A percentile compares a stretch with the other conserved stretches of the same genome.
Conservation (phyloP, 1,139 yeast species). For the Geotrichum siamense region DNA sequence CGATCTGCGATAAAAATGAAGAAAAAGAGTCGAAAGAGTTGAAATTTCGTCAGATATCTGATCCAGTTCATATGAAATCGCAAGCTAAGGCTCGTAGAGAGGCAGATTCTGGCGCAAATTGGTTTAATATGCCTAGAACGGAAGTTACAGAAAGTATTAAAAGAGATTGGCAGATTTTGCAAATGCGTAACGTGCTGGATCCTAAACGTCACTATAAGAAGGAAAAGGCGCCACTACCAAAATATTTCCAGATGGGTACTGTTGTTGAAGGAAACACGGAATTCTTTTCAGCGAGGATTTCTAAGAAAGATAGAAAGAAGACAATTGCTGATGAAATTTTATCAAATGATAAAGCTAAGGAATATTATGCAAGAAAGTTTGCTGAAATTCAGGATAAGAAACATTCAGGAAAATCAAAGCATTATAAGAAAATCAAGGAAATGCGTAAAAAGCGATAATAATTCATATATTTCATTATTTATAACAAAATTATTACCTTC, state of each 20-base stretch:
- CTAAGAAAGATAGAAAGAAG: conserved; percentile 63
- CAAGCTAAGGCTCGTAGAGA: conserved; percentile 27
- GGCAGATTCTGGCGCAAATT: conserved; percentile 48
- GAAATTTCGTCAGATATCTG: conserved; percentile 39
- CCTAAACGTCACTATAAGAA: conserved; percentile 94
- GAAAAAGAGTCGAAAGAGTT: conserved; percentile 17
- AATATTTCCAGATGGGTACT: conserved; percentile 83
- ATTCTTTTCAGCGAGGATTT: conserved; percentile 62
- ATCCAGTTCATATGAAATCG: conserved; percentile 41
- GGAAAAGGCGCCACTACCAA: conserved; percentile 75
- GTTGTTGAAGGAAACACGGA: conserved; percentile 77
- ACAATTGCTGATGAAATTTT: conserved; percentile 78
- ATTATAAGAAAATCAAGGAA: conserved; percentile 57
- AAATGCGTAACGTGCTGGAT: conserved; percentile 85
- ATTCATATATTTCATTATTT: background rate
- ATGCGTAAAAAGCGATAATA: conserved; percentile 49
- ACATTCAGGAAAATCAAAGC: conserved; percentile 67
- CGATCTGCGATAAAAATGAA: background rate
- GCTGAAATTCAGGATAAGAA: conserved; percentile 66
- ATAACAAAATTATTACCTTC: background rate
- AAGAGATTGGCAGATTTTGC: conserved; percentile 69
- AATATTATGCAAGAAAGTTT: conserved; percentile 80
- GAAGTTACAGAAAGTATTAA: conserved; percentile 68
- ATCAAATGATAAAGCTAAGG: conserved; percentile 59
- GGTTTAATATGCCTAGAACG: conserved; percentile 81